Base-by-base conservation (phyloP, 257 asterid genomes). In the Leonotis leonurus region DNA sequence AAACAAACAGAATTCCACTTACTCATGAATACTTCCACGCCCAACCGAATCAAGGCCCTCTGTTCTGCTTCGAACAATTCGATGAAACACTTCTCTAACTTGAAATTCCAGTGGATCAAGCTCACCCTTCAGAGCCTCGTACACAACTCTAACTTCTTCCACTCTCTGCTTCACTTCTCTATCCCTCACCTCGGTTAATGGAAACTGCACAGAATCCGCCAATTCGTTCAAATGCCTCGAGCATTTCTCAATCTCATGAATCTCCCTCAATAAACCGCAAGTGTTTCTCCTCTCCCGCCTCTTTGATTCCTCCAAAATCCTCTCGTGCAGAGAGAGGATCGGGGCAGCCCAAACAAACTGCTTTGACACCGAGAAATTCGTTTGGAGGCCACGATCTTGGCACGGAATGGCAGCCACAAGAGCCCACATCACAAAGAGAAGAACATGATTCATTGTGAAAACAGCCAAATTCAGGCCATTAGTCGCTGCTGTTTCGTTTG, bases 351-450 rank as follows among this genome's bases (percentile, higher is more conserved):
- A 93, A 1, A 71, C 8, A 45, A 80, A 82, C 70, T 85, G 95
- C 81, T 78, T 75, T 1, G 81, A 44, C n/a, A 60, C 77, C 0
- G 41, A 3, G 62, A 93, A 87, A 73, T 89, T 94, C 1, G 84
- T 80, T 43, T 88, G 95, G 2, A 93, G 85, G 18, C 99, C 95
- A 0, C 99, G 93, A 49, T 93, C 99, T 53, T 93, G 99, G 62
- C 99, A 93, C 1, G 99, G 99, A 55, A 93, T 89, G 1, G 97
- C 97, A 5, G 99, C 99, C 20, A 93, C 99, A 1, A 93, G 90
- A 16, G 92, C 88, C 95, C 96, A 93, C 94, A 80, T 87, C 9
- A 80, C 85, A 8, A 93, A 83, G 16, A 87, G 55, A 14, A 89
- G 76, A 53, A 89, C 94, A 49, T 85, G 73, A 36, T 69, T 93